These are phyloP conservation scores for Tricholoma sp. DNA, from an alignment of 768 basidiomycete species.

Conservation along the genomic window DNA sequence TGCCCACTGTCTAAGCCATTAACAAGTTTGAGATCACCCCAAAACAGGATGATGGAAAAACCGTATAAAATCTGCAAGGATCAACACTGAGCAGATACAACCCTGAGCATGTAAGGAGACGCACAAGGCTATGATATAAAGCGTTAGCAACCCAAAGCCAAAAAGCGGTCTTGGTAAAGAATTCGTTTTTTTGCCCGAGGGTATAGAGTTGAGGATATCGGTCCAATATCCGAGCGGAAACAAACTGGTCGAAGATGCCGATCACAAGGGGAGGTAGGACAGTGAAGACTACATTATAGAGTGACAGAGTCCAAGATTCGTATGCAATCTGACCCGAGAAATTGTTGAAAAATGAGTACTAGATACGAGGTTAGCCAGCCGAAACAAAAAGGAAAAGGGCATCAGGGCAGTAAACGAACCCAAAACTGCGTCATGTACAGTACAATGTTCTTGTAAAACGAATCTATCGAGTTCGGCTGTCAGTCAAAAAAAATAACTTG, in stretches of 20 bases:
- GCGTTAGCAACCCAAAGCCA: constrained; percentile 92
- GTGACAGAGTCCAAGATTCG: constrained; percentile 97
- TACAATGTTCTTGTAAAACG: constrained; percentile 98
- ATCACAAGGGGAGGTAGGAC: constrained; percentile 95
- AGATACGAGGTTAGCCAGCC: constrained; percentile 2
- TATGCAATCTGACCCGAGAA: constrained; percentile 98
- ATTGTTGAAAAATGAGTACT: constrained; percentile 99
- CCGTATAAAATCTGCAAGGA: constrained; percentile 68
- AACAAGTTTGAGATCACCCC: constrained; percentile 83
- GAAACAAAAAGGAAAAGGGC: neutral
- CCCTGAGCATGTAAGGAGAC: constrained; percentile 19
- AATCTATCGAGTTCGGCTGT: constrained; percentile 46
- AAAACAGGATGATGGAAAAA: constrained; percentile 87
- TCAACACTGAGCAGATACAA: constrained; percentile 4
- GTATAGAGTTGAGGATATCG: constrained; percentile 95
- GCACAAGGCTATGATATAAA: constrained; percentile 81
- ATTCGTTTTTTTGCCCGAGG: constrained; percentile 90
- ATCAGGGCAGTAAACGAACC: constrained; percentile 41
- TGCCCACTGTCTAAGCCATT: constrained; percentile 85
- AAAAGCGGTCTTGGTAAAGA: constrained; percentile 87
- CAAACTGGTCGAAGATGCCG: constrained; percentile 97
- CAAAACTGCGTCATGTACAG: constrained; percentile 99
- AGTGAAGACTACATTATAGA: constrained; percentile 96
- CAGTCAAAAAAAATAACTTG: constrained; percentile 3
- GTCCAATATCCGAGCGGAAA: constrained; percentile 93